Percentiles rank a stretch among this genome's conserved stretches.
Evolutionary conservation across 31 red algal genomes (phyloP).

Genomic region (Odonthalia washingtoniensis): DNA sequence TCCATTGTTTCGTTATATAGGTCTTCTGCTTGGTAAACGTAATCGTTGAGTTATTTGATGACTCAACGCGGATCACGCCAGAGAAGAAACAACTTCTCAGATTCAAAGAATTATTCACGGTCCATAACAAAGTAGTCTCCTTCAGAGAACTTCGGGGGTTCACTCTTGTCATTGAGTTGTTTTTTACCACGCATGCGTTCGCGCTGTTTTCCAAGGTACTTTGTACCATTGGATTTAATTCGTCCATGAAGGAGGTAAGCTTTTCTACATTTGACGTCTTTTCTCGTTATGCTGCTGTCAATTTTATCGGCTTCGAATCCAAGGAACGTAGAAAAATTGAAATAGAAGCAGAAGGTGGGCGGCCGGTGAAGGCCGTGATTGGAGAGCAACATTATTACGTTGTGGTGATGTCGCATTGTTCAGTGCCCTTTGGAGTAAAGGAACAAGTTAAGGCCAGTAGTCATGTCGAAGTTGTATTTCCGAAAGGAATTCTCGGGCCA

Average conservation of each 20-base stretch:
- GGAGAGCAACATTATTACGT: not conserved
- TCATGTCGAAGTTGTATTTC: conserved; percentile 3
- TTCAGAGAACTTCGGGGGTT: conserved; percentile 14
- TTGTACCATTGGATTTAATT: conserved; percentile 7
- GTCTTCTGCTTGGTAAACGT: conserved; percentile 42
- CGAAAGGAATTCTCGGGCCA: conserved; percentile 32
- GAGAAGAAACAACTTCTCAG: conserved; percentile 3
- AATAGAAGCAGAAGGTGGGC: not conserved
- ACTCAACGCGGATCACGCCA: conserved; percentile 26
- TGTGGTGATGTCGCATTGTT: conserved; percentile 33
- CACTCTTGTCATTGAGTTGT: not conserved
- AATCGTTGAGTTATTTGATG: conserved; percentile 35
- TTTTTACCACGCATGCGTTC: not conserved
- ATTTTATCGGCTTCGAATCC: not conserved
- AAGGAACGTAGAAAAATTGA: conserved; percentile 8
- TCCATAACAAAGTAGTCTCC: conserved; percentile 37
- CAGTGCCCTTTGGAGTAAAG: conserved; percentile 38
- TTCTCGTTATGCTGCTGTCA: not conserved
- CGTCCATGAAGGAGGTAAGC: not conserved
- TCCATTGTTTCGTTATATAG: conserved; percentile 10
- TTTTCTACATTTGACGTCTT: not conserved
- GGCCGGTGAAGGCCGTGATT: too few relatives aligned
- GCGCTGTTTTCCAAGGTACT: not conserved
- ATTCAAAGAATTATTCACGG: not conserved
- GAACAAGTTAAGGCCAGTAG: conserved; percentile 35